phyloP scores from a whole-genome alignment of 139 green algal species.

The Chlorella vulgaris region DNA sequence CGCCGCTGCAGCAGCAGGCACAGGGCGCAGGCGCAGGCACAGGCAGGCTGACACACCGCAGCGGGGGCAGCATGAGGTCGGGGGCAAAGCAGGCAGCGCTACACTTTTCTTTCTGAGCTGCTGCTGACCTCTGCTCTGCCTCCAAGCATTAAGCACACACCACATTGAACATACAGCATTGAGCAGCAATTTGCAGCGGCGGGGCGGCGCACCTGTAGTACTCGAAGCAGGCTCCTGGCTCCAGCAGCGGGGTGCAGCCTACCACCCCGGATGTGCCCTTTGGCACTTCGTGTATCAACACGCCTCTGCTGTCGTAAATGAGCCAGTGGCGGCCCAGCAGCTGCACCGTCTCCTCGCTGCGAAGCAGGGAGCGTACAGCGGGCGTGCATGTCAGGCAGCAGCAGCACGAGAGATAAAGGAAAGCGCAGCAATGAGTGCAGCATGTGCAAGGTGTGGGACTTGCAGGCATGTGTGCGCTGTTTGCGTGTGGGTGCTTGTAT shows the following conservation, averaged over 20 bases:
- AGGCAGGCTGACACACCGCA: neutral
- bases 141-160: neutral
- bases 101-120: too few relatives aligned
- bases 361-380: neutral
- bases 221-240: constrained; percentile 48
- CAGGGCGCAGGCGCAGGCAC: neutral
- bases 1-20: constrained; percentile 22
- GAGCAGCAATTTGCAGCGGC: too few relatives aligned
- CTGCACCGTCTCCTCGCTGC: constrained; percentile 44
- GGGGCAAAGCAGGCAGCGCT: too few relatives aligned
- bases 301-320: constrained; percentile 25
- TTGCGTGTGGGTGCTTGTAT: neutral
- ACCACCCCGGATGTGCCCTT: constrained; percentile 40
- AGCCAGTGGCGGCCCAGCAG: constrained; percentile 49
- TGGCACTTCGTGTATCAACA: constrained; percentile 33
- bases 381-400: neutral
- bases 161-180: neutral
- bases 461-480: neutral
- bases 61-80: too few relatives aligned
- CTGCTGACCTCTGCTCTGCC: too few relatives aligned
- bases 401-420: neutral
- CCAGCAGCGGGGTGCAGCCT: constrained; percentile 49
- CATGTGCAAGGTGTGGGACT: too few relatives aligned
- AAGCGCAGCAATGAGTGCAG: too few relatives aligned
- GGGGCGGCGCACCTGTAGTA: constrained; percentile 42